These are phyloP conservation scores for Sarocladium brachiariae DNA, from an alignment of 2,329 filamentous ascomycete genomes.

Conservation along the genomic window DNA sequence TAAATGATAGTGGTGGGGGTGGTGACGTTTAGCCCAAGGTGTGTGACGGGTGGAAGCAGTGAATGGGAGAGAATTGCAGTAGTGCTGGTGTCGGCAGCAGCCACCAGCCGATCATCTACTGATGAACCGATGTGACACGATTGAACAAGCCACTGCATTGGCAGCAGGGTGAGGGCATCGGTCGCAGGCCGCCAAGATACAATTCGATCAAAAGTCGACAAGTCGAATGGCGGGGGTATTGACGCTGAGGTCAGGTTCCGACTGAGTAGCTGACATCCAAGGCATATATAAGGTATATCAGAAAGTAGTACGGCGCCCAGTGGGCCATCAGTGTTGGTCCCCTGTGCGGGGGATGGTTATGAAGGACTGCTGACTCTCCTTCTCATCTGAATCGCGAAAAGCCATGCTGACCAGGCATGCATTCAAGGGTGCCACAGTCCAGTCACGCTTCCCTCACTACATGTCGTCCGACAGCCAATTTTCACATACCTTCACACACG, in stretches of 20 bases:
- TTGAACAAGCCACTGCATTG: background rate
- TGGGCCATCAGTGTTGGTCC: too few relatives aligned
- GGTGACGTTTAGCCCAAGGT: background rate
- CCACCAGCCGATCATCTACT: background rate
- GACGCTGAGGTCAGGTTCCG: too few relatives aligned
- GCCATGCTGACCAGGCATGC: too few relatives aligned
- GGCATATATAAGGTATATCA: too few relatives aligned
- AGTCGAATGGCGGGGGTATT: too few relatives aligned
- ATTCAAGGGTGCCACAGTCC: too few relatives aligned
- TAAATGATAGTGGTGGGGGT: background rate
- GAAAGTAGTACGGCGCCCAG: too few relatives aligned
- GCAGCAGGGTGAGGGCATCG: background rate
- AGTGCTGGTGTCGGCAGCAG: background rate
- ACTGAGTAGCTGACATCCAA: too few relatives aligned
- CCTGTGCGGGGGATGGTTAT: too few relatives aligned
- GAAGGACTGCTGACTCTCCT: too few relatives aligned
- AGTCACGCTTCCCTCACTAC: conserved; percentile 1
- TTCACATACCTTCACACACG: background rate
- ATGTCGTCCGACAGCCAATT: background rate
- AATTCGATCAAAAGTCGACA: too few relatives aligned
- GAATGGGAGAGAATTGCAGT: background rate
- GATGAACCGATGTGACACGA: conserved; percentile 4
- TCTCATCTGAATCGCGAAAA: too few relatives aligned
- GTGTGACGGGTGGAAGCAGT: conserved; percentile 4
- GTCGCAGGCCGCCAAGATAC: background rate